A percentile compares a stretch with the other conserved stretches of the same genome.
phyloP scores from a whole-genome alignment of 2,329 filamentous ascomycete genomes.

The Fusarium sp. region DNA sequence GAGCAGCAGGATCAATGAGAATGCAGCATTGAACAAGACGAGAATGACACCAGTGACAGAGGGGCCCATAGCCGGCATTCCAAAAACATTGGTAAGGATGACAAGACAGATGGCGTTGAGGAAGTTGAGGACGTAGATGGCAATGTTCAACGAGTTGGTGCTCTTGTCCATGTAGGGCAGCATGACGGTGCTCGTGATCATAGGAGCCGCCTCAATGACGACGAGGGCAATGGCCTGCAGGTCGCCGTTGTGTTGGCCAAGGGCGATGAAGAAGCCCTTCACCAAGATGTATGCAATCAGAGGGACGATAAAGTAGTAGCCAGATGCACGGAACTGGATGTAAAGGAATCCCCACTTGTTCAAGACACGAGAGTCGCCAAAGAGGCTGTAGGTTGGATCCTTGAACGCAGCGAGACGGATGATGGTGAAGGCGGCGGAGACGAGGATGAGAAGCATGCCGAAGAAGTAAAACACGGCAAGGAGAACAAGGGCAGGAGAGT shows the following conservation, averaged over 20 bases:
- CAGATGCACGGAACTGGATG: conserved; percentile 93
- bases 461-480: conserved; percentile 91
- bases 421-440: conserved; percentile 89
- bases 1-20: conserved; percentile 83
- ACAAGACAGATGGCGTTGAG: conserved; percentile 89
- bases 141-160: conserved; percentile 95
- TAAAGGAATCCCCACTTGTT: conserved; percentile 99
- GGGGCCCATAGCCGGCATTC: conserved; percentile 83
- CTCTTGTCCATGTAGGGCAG: conserved; percentile 99
- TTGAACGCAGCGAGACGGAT: conserved; percentile 93
- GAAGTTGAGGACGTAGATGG: conserved; percentile 90
- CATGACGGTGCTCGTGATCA: conserved; percentile 82
- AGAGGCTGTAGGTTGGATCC: conserved; percentile 95
- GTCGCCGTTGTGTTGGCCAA: conserved; percentile 76
- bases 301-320: conserved; percentile 93
- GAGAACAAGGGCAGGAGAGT: conserved; percentile 87
- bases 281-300: conserved; percentile 80
- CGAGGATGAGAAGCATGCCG: conserved; percentile 79
- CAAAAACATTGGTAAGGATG: conserved; percentile 88
- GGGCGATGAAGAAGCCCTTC: conserved; percentile 89
- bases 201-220: conserved; percentile 81
- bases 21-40: conserved; percentile 87
- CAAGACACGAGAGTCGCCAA: conserved; percentile 88
- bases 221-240: conserved; percentile 88
- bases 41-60: conserved; percentile 91